These are phyloP conservation scores for Peronospora destructor DNA, from an alignment of 352 stramenopile species.

Conservation along the genomic window DNA sequence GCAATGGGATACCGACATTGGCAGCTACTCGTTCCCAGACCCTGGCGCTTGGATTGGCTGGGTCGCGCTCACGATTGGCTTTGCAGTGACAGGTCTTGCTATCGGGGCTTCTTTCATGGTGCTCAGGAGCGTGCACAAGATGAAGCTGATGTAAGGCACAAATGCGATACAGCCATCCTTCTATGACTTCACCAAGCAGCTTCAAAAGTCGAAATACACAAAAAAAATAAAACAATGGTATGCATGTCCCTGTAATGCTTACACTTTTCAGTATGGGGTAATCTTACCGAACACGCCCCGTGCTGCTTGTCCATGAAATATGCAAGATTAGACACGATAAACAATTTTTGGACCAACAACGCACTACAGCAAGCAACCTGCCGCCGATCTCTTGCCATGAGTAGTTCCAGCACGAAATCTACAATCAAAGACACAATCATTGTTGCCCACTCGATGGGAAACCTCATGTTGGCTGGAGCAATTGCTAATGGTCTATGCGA, in stretches of 20 bases:
- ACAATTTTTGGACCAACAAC: conserved; percentile 30
- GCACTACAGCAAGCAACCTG: conserved; percentile 33
- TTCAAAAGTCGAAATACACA: conserved; percentile 2
- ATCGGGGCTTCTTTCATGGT: conserved; percentile 41
- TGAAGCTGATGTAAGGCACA: conserved; percentile 68
- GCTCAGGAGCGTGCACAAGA: conserved; percentile 64
- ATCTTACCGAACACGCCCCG: conserved; percentile 27
- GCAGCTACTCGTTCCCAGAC: conserved; percentile 77
- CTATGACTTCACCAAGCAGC: neutral
- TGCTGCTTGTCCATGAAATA: conserved; percentile 37
- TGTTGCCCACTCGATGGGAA: conserved; percentile 40
- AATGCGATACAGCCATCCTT: neutral
- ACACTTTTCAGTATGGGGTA: conserved; percentile 14
- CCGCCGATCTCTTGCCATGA: conserved; percentile 19
- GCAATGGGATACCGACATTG: conserved; percentile 54
- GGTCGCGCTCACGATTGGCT: conserved; percentile 50
- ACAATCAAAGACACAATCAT: conserved; percentile 33
- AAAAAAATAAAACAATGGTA: too few species aligned
- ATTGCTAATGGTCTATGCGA: conserved; percentile 21
- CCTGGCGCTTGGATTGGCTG: conserved; percentile 66
- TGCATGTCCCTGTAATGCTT: too few species aligned
- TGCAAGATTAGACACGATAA: conserved; percentile 26
- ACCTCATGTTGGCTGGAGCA: conserved; percentile 28
- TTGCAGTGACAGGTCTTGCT: conserved; percentile 38
- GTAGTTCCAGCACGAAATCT: conserved; percentile 9